phyloP scores from a whole-genome alignment of 1,139 yeast species.

The Yamadazyma sp. region DNA sequence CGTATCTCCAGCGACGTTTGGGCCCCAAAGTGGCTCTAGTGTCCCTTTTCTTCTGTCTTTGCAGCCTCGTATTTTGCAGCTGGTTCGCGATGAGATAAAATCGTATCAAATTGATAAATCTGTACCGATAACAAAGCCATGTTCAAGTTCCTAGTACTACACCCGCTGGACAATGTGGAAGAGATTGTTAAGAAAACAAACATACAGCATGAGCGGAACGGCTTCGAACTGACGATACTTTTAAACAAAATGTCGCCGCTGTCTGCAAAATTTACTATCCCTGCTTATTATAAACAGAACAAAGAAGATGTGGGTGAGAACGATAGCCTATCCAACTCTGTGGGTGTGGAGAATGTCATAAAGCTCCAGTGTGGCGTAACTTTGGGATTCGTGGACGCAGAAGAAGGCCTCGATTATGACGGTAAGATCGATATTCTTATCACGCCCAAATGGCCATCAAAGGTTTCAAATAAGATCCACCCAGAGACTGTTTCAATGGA shows the following conservation, averaged over 20 bases:
- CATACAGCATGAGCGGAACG: conserved; percentile 52
- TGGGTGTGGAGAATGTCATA: conserved; percentile 19
- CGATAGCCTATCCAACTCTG: conserved; percentile 1
- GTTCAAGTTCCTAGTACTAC: conserved; percentile 46
- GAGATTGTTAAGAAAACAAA: conserved; percentile 50
- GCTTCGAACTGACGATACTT: conserved; percentile 57
- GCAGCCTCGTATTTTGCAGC: not conserved
- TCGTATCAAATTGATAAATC: not conserved
- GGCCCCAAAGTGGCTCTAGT: too few relatives aligned
- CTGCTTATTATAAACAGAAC: conserved; percentile 17
- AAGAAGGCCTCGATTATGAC: conserved; percentile 17
- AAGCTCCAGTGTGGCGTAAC: conserved; percentile 45
- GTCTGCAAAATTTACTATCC: conserved; percentile 3
- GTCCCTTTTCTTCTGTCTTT: too few relatives aligned
- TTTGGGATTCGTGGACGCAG: conserved; percentile 45
- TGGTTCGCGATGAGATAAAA: conserved; percentile 6
- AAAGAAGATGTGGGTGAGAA: conserved; percentile 6
- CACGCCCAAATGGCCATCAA: conserved; percentile 61
- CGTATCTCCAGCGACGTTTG: too few relatives aligned
- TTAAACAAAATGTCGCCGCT: conserved; percentile 33
- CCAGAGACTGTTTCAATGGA: conserved; percentile 20
- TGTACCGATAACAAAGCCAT: conserved; percentile 5
- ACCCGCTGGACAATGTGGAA: conserved; percentile 43
- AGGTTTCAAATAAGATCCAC: conserved; percentile 31
- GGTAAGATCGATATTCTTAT: conserved; percentile 53